A percentile compares a stretch with the other conserved stretches of the same genome.
Evolutionary conservation across 331 rosid species (phyloP).

Genomic region (Quercus phellos): DNA sequence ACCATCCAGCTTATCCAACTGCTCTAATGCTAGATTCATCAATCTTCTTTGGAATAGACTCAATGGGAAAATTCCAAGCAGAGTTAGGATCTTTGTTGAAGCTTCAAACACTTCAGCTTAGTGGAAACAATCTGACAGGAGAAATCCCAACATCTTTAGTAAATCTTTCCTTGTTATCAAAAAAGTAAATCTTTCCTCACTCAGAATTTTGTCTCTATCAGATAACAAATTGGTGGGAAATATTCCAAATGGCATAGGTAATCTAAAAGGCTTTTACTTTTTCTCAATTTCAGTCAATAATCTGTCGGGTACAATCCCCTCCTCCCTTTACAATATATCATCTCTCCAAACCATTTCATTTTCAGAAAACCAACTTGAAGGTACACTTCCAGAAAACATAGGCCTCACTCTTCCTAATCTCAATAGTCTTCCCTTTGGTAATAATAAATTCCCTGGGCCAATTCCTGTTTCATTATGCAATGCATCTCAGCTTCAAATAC

Average conservation of each 20-base stretch:
- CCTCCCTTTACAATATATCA: slow-evolving; percentile 9
- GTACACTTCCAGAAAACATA: neutral
- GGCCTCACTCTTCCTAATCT: slow-evolving; percentile 10
- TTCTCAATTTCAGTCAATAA: neutral
- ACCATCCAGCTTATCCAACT: too few species aligned
- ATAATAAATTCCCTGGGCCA: neutral
- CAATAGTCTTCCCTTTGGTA: accelerated
- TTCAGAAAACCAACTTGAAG: neutral
- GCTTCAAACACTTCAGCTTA: neutral
- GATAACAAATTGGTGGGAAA: slow-evolving; percentile 22
- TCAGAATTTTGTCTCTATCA: neutral
- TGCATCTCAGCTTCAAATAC: slow-evolving; percentile 14
- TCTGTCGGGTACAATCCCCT: neutral
- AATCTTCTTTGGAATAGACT: neutral
- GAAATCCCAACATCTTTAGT: neutral
- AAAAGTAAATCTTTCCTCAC: neutral
- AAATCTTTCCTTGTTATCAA: neutral
- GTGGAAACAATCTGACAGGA: slow-evolving; percentile 4
- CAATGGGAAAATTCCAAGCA: neutral
- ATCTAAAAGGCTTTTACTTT: too few species aligned
- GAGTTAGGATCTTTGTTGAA: neutral
- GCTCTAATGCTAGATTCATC: too few species aligned
- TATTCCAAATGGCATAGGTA: neutral
- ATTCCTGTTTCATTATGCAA: slow-evolving; percentile 24
- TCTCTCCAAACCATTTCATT: neutral